Base-by-base conservation (phyloP, 768 basidiomycete species). In the Serendipita indica region DNA sequence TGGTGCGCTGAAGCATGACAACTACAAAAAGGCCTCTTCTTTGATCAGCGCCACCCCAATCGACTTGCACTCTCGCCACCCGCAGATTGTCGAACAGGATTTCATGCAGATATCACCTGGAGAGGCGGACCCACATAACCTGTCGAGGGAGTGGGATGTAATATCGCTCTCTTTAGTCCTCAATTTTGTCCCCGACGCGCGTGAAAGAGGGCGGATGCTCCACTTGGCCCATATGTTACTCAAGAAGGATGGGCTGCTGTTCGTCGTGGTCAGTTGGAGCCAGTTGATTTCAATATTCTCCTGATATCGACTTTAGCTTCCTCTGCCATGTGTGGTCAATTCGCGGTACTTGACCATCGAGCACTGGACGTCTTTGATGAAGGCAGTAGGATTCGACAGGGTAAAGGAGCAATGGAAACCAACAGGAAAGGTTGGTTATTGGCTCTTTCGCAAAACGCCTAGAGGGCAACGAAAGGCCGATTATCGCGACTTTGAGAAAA, bases 161-260 rank as follows among this genome's bases (percentile, higher is more conserved):
- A 77, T 94, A 60, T 89, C 88, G 67, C 79, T 93, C 25, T 91
- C 89, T 65, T 72, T 96, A 33, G 92, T 96, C 3, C 70, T 96
- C 2, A 96, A 96, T 66, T 96, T 93, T 65, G 86, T 91, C 1
- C 83, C 87, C 22, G 76, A 81, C 27, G 73, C 86, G 0, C 71
- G 72, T 49, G 82, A 88, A 58, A 74, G 92, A 80, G 88, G 88
- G 2, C 74, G 75, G 3, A 90, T 90, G 86, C 73, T 91, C 33
- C 67, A 69, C 5, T 67, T 84, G 41, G 80, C 83, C 2, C 75
- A 82, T 63, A 66, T 67, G 1, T 77, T 89, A 65, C 70, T 89
- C 37, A 67, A 69, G 1, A 65, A 71, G 6, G 73, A 71, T 0
- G 86, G 86, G 1, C 67, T 80, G 62, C 70, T 89, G 2, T 90